phyloP scores from a whole-genome alignment of 441 rosid genomes.

The Gossypium gossypioides region DNA sequence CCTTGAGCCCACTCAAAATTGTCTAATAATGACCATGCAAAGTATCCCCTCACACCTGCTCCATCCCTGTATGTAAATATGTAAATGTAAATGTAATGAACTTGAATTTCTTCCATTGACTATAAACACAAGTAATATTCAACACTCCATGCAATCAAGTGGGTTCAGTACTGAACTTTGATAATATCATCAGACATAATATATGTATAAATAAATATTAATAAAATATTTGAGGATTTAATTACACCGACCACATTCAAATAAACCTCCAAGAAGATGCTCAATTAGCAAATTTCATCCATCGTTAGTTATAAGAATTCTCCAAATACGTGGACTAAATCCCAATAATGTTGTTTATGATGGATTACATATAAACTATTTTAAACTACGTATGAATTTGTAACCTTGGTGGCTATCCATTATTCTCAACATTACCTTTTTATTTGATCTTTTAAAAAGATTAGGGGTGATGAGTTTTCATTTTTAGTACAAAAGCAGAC shows the following conservation, averaged over 20 bases:
- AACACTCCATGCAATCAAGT: not conserved
- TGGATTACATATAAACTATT: not conserved
- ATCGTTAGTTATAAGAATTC: not conserved
- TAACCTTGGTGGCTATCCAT: not conserved
- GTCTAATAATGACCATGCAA: conserved; percentile 61
- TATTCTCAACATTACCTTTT: not conserved
- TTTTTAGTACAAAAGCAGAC: not conserved
- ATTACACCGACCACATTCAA: not conserved
- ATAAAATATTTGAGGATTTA: not conserved
- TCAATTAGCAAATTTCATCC: not conserved
- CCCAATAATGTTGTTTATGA: not conserved
- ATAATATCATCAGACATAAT: not conserved
- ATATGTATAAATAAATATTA: not conserved
- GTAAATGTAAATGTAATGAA: not conserved
- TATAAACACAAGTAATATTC: not conserved
- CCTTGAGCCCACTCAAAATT: conserved; percentile 68
- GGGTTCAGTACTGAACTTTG: not conserved
- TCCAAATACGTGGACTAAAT: not conserved
- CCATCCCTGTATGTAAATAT: conserved; percentile 37
- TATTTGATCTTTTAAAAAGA: not conserved
- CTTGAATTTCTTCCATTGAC: not conserved
- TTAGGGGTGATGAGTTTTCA: not conserved
- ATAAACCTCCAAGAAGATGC: not conserved
- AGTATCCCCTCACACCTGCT: conserved; percentile 57
- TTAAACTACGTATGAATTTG: not conserved